Evolutionary conservation across 345 rosid species (phyloP), one percentile per base, ranked within the genome.

Genomic region (Hypericum perforatum): DNA sequence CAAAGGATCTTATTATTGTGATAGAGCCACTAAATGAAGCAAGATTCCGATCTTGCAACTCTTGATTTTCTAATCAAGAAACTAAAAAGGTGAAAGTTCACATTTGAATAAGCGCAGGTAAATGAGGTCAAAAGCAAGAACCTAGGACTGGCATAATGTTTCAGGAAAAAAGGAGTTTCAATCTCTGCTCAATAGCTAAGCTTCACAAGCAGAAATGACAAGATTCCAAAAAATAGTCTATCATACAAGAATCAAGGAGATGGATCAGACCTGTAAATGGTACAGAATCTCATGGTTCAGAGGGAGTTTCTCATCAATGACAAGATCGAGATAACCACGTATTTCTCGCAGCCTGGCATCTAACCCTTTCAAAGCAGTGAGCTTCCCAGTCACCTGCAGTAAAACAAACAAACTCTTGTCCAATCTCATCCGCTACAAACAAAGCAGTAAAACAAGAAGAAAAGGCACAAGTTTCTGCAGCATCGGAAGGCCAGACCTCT

Each of bases 291-390:
- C 88, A 45, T 87, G 94, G 54, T 84, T 87, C 29, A 84, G 15
- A 51, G 88, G 94, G 46, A 82, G 88, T 62, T 75, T 88, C 51
- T 62, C 84, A 39, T 84, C 94, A 47, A 84, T 60, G 11, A 84
- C 94, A 73, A 82, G 87, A 62, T 80, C 84, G 56, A 87, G 94
- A 63, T 84, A 82, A 53, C 73, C 60, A 29, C 80, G 68, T 12
- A 82, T 80, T 65, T 87, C 90, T 62, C 58, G 58, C 38, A 87
- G 81, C 8, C 84, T 68, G 46, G 89, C 89, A 78, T 84, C 96
- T 72, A 87, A 69, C n/a, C 89, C 80, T 57, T 84, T 84, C 67
- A 87, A 65, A 47, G 96, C 78, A 16, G 81, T 78, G 54, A 84
- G 87, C 61, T 87, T 87, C 3, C 81, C 85, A 32, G 80, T 74